A percentile compares a stretch with the other conserved stretches of the same genome.
These are phyloP conservation scores for Obba rivulosa DNA, from an alignment of 768 basidiomycete species.

Conservation along the genomic window DNA sequence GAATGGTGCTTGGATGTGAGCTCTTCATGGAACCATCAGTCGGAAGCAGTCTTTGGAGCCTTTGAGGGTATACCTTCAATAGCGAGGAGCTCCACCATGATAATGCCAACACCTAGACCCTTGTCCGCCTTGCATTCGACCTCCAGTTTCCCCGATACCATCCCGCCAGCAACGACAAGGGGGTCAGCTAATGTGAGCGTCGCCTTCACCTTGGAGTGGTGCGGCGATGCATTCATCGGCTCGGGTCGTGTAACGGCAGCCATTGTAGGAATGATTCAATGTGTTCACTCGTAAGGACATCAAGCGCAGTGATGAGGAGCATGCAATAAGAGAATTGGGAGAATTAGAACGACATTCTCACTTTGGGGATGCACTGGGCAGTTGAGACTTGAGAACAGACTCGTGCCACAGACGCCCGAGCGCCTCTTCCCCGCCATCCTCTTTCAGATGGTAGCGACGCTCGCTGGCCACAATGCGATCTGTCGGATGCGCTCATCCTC, in stretches of 20 bases:
- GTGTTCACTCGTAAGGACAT: too few species aligned
- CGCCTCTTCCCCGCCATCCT: too few species aligned
- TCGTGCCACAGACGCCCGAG: too few species aligned
- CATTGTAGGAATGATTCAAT: constrained; percentile 16
- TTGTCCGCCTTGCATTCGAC: constrained; percentile 72
- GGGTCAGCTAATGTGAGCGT: constrained; percentile 54
- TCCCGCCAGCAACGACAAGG: constrained; percentile 59
- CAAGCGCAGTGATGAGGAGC: too few species aligned
- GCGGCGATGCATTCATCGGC: constrained; percentile 79
- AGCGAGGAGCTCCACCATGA: constrained; percentile 75
- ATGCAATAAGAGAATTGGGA: too few species aligned
- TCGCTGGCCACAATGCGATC: too few species aligned
- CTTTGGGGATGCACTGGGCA: too few species aligned
- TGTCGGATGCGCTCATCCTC: too few species aligned
- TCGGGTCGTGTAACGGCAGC: constrained; percentile 35
- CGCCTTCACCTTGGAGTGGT: constrained; percentile 76
- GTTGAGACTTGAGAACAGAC: too few species aligned
- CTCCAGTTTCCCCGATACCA: constrained; percentile 71
- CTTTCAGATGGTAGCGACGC: too few species aligned
- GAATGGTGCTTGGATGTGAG: constrained; percentile 74
- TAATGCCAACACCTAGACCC: constrained; percentile 65
- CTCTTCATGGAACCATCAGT: constrained; percentile 36
- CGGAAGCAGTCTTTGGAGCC: constrained; percentile 9
- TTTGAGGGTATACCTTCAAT: constrained; percentile 24
- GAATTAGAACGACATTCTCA: too few species aligned